Evolutionary conservation across 345 rosid genomes (phyloP).

Genomic region (Noccaea bulbosa): DNA sequence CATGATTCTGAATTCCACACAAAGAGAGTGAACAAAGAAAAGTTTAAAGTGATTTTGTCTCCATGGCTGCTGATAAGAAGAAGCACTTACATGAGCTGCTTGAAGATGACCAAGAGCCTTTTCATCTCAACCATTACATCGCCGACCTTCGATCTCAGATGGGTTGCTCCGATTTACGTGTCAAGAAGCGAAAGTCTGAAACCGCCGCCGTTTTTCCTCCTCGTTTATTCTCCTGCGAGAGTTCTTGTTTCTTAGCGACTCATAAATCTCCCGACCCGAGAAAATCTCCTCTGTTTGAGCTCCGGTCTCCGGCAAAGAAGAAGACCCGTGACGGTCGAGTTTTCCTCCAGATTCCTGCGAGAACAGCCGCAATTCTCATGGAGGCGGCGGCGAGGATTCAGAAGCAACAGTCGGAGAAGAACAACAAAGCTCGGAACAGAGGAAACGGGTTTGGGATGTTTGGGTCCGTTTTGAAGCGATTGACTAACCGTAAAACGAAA

Average conservation of each 20-base stretch:
- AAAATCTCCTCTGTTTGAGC: conserved; percentile 71
- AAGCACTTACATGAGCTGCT: conserved; percentile 67
- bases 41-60: neutral
- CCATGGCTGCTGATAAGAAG: conserved; percentile 48
- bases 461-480: conserved; percentile 64
- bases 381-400: conserved; percentile 86
- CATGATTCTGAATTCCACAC: conserved; percentile 37
- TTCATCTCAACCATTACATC: conserved; percentile 70
- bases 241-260: conserved; percentile 65
- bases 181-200: conserved; percentile 56
- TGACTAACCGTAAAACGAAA: conserved; percentile 48
- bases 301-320: conserved; percentile 50
- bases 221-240: conserved; percentile 54
- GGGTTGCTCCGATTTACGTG: conserved; percentile 46
- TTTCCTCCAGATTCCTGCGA: conserved; percentile 44
- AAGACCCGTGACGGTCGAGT: conserved; percentile 42
- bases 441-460: conserved; percentile 48
- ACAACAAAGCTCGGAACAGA: conserved; percentile 44
- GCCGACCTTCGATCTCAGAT: conserved; percentile 57
- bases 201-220: conserved; percentile 33
- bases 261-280: conserved; percentile 63
- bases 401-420: conserved; percentile 47
- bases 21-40: conserved; percentile 20
- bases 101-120: conserved; percentile 90
- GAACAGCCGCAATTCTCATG: conserved; percentile 52